Percentiles rank a stretch among this genome's conserved stretches.
These are phyloP conservation scores for Exophiala phaeomuriformis DNA, from an alignment of 2,329 filamentous ascomycete species.

Conservation along the genomic window DNA sequence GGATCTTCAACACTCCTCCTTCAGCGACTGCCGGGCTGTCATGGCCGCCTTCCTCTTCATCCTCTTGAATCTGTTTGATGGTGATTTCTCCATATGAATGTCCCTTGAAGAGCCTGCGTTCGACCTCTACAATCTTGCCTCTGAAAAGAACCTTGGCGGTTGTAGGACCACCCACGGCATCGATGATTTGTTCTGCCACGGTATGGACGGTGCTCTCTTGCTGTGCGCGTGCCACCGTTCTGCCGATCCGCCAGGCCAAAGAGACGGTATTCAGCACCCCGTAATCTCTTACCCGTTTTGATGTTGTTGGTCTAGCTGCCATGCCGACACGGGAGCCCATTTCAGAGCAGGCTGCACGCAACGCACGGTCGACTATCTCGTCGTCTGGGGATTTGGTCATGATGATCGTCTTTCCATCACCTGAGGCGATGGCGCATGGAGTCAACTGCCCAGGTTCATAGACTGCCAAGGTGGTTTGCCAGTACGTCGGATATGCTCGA, in stretches of 20 bases:
- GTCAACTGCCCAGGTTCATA: slow-evolving; percentile 9
- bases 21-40: not conserved
- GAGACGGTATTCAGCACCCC: slow-evolving; percentile 34
- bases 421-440: slow-evolving; percentile 13
- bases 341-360: slow-evolving; percentile 24
- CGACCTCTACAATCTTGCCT: slow-evolving; percentile 36
- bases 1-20: slow-evolving; percentile 19
- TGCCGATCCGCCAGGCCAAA: slow-evolving; percentile 30
- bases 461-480: slow-evolving; percentile 4
- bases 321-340: slow-evolving; percentile 35
- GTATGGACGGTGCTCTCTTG: slow-evolving; percentile 20
- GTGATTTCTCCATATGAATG: not conserved
- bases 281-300: slow-evolving; percentile 31
- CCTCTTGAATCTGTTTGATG: slow-evolving; percentile 27
- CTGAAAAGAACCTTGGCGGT: slow-evolving; percentile 42
- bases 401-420: slow-evolving; percentile 41
- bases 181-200: slow-evolving; percentile 30
- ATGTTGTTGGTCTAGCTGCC: slow-evolving; percentile 12
- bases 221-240: slow-evolving; percentile 27
- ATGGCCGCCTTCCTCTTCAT: slow-evolving; percentile 25
- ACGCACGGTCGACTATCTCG: slow-evolving; percentile 33
- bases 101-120: slow-evolving; percentile 11
- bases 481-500: not conserved
- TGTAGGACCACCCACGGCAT: slow-evolving; percentile 33
- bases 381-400: slow-evolving; percentile 39